phyloP scores from a whole-genome alignment of 306 rosid species.

The Alnus glutinosa region DNA sequence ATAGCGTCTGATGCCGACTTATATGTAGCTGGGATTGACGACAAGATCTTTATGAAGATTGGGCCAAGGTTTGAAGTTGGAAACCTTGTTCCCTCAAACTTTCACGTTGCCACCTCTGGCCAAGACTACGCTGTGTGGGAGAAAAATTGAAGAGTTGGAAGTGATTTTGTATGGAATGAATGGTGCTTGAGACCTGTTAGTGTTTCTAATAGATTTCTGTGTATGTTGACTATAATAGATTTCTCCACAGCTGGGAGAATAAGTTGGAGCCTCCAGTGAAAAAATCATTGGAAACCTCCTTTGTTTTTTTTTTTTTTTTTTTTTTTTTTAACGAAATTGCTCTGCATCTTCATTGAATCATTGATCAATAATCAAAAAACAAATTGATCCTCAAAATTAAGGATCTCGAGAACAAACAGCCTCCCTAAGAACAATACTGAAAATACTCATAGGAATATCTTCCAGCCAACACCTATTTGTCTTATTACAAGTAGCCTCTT shows the following conservation, averaged over 20 bases:
- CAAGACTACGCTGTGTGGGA: conserved; percentile 71
- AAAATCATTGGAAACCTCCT: too few species aligned
- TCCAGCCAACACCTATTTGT: too few species aligned
- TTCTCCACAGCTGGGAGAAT: not conserved
- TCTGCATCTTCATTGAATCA: too few species aligned
- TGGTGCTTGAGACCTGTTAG: not conserved
- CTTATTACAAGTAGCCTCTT: too few species aligned
- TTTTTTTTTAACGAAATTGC: too few species aligned
- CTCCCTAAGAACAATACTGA: too few species aligned
- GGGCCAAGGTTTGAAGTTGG: conserved; percentile 60
- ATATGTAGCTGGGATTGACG: conserved; percentile 60
- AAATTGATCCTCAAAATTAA: too few species aligned
- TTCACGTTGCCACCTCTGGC: conserved; percentile 50
- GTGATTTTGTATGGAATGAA: not conserved
- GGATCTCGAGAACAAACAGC: too few species aligned
- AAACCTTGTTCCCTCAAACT: conserved; percentile 55
- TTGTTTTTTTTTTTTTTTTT: too few species aligned
- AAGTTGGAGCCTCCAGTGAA: too few species aligned
- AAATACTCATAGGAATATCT: too few species aligned
- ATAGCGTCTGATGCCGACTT: conserved; percentile 61
- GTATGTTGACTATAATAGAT: not conserved
- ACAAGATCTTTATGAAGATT: conserved; percentile 67
- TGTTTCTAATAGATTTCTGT: not conserved
- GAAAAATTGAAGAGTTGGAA: conserved; percentile 12
- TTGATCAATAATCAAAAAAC: too few species aligned